Evolutionary conservation across 2,329 filamentous ascomycete genomes (phyloP), one percentile per base, ranked within the genome.

Genomic region (Neofusicoccum sp.): DNA sequence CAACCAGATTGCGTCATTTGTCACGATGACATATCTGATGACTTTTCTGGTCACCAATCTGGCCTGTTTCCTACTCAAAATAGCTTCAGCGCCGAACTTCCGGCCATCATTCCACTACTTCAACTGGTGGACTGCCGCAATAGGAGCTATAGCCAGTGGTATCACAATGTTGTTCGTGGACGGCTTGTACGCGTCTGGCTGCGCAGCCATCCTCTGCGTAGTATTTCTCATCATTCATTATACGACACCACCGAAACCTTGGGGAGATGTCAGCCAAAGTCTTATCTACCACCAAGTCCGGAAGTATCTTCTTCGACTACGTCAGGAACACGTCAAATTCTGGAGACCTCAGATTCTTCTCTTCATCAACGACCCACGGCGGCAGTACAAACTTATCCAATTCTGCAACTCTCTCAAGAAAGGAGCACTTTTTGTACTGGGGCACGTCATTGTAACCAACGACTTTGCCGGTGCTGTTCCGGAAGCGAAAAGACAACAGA

Each of bases 391-490:
- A 43, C 82, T 96, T 41, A 93, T 96, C 2, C 90, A 93, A 62
- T 96, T 96, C 67, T 96, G 91, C 75, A 96, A 96, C 72, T 92
- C 90, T 0, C 78, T 96, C 71, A 96, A 96, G 72, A 96, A 96
- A 69, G 92, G 91, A 0, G 87, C 86, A 0, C 74, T 96, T 1
- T 96, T 95, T 71, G 89, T 96, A 8, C 80, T 96, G 1, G 91
- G 91, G 0, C 91, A 96, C 73, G 90, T 96, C 44, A 92, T 96
- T 62, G 90, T 96, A 3, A 91, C 90, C 0, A 84, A 90, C 62
- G 89, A 96, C 70, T 96, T 96, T 68, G 84, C 85, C 20, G 82
- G 83, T 3, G 89, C 90, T 3, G 89, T 96, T 7, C 86, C 90
- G 4, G 91, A 96, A 73, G 90, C 90, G 3, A 89, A 89, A 63